Conservation (phyloP, 164 flowering plant species). For the Vitis rupestris region DNA sequence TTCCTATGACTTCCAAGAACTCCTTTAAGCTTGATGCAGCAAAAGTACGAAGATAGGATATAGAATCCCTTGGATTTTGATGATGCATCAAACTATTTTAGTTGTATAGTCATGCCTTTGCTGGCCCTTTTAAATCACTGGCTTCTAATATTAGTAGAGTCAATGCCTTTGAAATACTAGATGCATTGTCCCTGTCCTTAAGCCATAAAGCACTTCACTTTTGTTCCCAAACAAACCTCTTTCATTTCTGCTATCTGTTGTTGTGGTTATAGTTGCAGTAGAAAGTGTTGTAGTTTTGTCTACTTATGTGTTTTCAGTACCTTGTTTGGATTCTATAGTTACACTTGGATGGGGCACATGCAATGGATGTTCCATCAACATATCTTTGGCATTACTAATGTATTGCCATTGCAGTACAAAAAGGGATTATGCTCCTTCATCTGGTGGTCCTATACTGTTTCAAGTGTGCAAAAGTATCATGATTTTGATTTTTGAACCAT, state of each 20-base stretch:
- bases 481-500: no score
- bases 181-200: not conserved
- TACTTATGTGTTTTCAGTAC: not conserved
- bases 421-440: no score
- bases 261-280: no score
- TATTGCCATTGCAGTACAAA: no score
- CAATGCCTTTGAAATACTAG: not conserved
- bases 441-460: no score
- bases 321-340: not conserved
- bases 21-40: not conserved
- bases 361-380: no score
- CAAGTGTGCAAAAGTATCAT: no score
- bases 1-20: not conserved
- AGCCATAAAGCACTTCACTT: no score
- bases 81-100: not conserved
- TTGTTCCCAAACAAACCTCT: no score
- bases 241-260: no score
- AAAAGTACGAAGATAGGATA: not conserved
- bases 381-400: no score
- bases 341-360: not conserved
- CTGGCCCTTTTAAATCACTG: not conserved
- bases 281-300: not conserved
- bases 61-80: not conserved
- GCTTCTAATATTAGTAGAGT: not conserved
- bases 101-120: not conserved